A percentile compares a stretch with the other conserved stretches of the same genome.
Evolutionary conservation across 768 basidiomycete genomes (phyloP).

Genomic region (Hortiboletus flavorubellus): DNA sequence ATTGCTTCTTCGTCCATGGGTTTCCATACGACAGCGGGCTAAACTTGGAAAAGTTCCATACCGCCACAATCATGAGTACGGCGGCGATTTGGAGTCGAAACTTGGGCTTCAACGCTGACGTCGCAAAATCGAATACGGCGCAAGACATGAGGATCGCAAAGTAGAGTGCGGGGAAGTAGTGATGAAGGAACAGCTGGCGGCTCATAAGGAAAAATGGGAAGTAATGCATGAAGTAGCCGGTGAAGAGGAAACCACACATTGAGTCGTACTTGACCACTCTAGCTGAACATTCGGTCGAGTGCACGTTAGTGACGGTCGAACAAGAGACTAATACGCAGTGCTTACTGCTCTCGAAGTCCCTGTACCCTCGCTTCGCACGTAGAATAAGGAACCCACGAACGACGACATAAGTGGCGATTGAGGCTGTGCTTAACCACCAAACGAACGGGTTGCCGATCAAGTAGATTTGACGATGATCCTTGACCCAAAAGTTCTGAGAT

Average conservation of each 20-base stretch:
- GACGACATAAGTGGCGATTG: slow-evolving; percentile 62
- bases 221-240: slow-evolving; percentile 93
- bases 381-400: slow-evolving; percentile 80
- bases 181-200: slow-evolving; percentile 96
- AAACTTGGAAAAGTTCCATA: slow-evolving; percentile 77
- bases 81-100: slow-evolving; percentile 79
- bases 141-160: slow-evolving; percentile 81
- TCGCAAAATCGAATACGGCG: slow-evolving; percentile 79
- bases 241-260: slow-evolving; percentile 85
- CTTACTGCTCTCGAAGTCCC: slow-evolving; percentile 91
- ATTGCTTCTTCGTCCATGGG: slow-evolving; percentile 82
- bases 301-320: slow-evolving; percentile 1
- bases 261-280: slow-evolving; percentile 90
- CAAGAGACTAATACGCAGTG: background rate
- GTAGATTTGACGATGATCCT: slow-evolving; percentile 94
- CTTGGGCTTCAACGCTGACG: slow-evolving; percentile 71
- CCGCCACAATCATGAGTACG: slow-evolving; percentile 64
- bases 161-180: slow-evolving; percentile 97
- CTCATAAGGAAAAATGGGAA: slow-evolving; percentile 97
- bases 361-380: slow-evolving; percentile 85
- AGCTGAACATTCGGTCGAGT: slow-evolving; percentile 42
- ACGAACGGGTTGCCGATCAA: slow-evolving; percentile 91
- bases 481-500: slow-evolving; percentile 94
- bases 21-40: slow-evolving; percentile 82
- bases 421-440: slow-evolving; percentile 83